Conservation (phyloP, 2,329 filamentous ascomycete species). For the Sporothrix globosa region DNA sequence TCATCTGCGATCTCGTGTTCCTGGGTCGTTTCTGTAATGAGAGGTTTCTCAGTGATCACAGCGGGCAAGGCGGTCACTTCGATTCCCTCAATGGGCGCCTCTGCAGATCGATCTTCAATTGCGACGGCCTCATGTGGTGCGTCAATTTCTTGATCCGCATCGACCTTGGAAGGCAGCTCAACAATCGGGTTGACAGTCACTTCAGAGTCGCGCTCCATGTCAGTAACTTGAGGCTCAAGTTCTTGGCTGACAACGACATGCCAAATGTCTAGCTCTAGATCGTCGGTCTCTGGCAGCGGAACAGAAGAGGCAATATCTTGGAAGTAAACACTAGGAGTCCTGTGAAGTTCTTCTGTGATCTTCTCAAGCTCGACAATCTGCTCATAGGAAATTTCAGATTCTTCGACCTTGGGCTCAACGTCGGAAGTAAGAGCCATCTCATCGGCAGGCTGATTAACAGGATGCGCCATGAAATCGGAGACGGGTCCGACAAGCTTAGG, state of each 20-base stretch:
- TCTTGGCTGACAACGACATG: background rate
- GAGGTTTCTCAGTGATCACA: background rate
- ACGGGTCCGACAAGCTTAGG: too few species aligned
- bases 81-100: background rate
- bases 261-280: background rate
- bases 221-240: background rate
- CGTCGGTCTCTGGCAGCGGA: conserved; percentile 5
- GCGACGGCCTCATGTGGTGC: background rate
- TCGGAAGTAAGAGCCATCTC: background rate
- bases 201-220: background rate
- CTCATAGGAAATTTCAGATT: background rate
- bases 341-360: background rate
- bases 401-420: background rate
- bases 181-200: background rate
- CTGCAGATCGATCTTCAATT: background rate
- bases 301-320: background rate
- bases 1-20: background rate
- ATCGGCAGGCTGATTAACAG: background rate
- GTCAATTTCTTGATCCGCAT: background rate
- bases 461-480: background rate
- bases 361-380: background rate
- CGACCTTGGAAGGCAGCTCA: background rate
- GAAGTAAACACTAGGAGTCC: background rate
- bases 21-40: background rate
- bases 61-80: background rate